A percentile compares a stretch with the other conserved stretches of the same genome.
phyloP scores from a whole-genome alignment of 306 rosid species.

The Senna tora region DNA sequence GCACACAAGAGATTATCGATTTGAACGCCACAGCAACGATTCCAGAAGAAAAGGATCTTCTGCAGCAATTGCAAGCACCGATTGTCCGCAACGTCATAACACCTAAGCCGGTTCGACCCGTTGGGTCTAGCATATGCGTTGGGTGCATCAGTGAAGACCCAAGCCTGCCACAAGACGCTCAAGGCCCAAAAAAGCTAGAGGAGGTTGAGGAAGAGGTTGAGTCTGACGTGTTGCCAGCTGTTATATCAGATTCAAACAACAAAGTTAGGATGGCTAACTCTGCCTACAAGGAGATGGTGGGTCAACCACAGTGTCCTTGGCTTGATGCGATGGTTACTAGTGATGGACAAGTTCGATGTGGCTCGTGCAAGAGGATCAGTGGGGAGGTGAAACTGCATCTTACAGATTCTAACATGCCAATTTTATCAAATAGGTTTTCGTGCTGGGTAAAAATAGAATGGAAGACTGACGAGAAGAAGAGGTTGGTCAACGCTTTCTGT shows the following conservation, averaged over 20 bases:
- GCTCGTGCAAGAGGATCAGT: conserved; percentile 56
- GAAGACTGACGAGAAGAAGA: conserved; percentile 50
- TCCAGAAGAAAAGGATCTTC: conserved; percentile 60
- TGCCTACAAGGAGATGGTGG: conserved; percentile 75
- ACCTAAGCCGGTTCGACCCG: conserved; percentile 68
- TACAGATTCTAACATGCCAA: conserved; percentile 41
- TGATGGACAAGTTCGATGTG: conserved; percentile 37
- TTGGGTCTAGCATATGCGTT: conserved; percentile 62
- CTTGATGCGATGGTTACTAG: conserved; percentile 52
- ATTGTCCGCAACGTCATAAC: conserved; percentile 45
- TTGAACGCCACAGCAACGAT: conserved; percentile 42
- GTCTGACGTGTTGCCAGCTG: conserved; percentile 55
- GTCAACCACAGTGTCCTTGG: conserved; percentile 75
- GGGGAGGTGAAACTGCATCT: conserved; percentile 67
- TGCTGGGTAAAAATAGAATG: conserved; percentile 80
- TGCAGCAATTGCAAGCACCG: conserved; percentile 50
- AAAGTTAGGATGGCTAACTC: conserved; percentile 67
- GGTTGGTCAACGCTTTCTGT: conserved; percentile 57
- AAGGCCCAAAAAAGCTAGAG: conserved; percentile 46
- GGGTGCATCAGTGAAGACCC: conserved; percentile 53
- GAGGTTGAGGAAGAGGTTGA: conserved; percentile 66
- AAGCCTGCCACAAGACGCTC: not conserved
- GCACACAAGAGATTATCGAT: conserved; percentile 42
- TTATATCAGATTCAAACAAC: conserved; percentile 68
- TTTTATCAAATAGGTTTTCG: conserved; percentile 58